Base-by-base conservation (phyloP, 2,329 filamentous ascomycete genomes). In the Monosporascus sp. region DNA sequence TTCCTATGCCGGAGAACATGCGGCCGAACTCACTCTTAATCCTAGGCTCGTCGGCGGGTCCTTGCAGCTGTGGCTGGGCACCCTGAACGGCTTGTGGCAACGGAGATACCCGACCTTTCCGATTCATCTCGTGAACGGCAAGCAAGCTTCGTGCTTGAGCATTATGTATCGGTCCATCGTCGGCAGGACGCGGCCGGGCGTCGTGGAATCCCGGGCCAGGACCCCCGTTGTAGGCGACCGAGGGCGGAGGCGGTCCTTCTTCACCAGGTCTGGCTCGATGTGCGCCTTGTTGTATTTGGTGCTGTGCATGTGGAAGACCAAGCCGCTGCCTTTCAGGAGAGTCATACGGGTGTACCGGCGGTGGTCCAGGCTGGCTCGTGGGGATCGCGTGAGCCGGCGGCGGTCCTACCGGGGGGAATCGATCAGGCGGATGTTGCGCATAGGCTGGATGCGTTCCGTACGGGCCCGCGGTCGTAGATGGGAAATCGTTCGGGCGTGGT, bases 1-100 rank as follows among this genome's bases (percentile, higher is more conserved):
- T 81, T 55, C 77, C 92, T 60, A 97, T 91, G n/a, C 93, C 93
- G 18, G 90, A 91, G 72, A 96, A 97, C 79, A 97, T 96, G 57
- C 91, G 86, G 28, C 92, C 92, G 68, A 97, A 92, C 68, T 97
- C 93, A 67, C 86, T 95, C 77, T 97, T 96, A 65, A 97, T 96
- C 44, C 88, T 88, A 11, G 91, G 88, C 68, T 96, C 91, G 17
- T 87, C 88, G 15, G 85, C 84, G 6, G 91, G 89, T 3, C 88
- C 89, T 51, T 88, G 81, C 40, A 88, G 82, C 62, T 91, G 88
- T 17, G 87, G 84, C 68, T 96, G 92, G 1, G 89, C 92, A 22
- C 93, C 93, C 67, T 97, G 92, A 1, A 97, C 92, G 22, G 93
- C 92, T 70, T 97, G 93, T 1, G 93, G 93, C 17, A 97, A 75